Percentiles rank a stretch among this genome's conserved stretches.
Conservation (phyloP, 1,284 basidiomycete species). For the Wallemia ichthyophaga region DNA sequence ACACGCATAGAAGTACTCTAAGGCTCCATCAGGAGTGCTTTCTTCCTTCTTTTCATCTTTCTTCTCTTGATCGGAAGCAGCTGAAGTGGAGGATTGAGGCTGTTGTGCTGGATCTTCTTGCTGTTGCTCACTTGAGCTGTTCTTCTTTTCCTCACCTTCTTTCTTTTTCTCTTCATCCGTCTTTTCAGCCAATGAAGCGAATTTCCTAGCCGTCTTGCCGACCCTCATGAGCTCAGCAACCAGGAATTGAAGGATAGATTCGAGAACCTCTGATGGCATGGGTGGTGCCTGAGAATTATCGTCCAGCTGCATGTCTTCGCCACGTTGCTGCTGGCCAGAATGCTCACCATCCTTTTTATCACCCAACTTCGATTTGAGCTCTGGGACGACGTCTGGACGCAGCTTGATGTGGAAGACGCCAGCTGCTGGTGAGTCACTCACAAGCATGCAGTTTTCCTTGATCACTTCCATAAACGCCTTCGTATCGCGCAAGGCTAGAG, state of each 20-base stretch:
- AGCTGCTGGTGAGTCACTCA: slow-evolving; percentile 30
- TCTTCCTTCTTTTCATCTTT: slow-evolving; percentile 4
- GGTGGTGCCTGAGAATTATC: slow-evolving; percentile 12
- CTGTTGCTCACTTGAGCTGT: slow-evolving; percentile 26
- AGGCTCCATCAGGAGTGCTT: slow-evolving; percentile 7
- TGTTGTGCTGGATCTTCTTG: background rate
- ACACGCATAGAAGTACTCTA: slow-evolving; percentile 35
- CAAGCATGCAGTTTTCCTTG: slow-evolving; percentile 36
- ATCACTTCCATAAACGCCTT: slow-evolving; percentile 44
- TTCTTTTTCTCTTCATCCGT: slow-evolving; percentile 2
- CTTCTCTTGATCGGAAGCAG: slow-evolving; percentile 4
- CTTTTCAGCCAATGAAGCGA: slow-evolving; percentile 5
- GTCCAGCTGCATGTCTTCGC: slow-evolving; percentile 33
- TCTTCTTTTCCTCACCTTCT: slow-evolving; percentile 7
- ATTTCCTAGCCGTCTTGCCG: slow-evolving; percentile 19
- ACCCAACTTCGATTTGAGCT: slow-evolving; percentile 2
- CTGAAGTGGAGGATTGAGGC: slow-evolving; percentile 3
- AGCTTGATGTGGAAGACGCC: slow-evolving; percentile 27
- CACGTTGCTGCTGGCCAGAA: slow-evolving; percentile 5
- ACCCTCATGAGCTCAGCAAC: slow-evolving; percentile 36
- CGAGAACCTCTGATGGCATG: slow-evolving; percentile 21
- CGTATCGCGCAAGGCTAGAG: slow-evolving; percentile 56
- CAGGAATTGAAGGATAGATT: slow-evolving; percentile 38
- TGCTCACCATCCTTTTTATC: slow-evolving; percentile 3
- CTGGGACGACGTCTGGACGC: slow-evolving; percentile 17